phyloP scores from a whole-genome alignment of 2,329 filamentous ascomycete genomes.

The Penicillium sp. region DNA sequence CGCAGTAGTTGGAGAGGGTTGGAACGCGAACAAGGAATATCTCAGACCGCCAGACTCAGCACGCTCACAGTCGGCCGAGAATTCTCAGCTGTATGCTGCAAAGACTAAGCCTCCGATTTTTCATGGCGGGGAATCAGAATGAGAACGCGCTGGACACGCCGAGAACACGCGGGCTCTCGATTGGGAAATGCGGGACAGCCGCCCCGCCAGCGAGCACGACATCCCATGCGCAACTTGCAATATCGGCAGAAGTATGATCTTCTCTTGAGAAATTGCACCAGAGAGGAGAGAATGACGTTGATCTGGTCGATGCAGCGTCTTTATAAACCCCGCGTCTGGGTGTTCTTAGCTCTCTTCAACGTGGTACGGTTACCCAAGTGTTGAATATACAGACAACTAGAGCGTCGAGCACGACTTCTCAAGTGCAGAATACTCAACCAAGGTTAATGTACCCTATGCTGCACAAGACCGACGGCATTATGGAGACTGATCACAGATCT shows the following conservation, averaged over 20 bases:
- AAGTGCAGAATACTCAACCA: conserved; percentile 23
- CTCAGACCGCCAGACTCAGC: neutral
- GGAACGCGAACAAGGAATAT: neutral
- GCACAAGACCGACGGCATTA: conserved; percentile 17
- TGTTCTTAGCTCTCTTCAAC: too few species aligned
- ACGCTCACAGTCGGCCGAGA: too few species aligned
- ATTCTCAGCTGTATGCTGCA: too few species aligned
- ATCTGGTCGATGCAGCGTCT: neutral
- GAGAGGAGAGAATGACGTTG: conserved; percentile 2
- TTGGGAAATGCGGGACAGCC: conserved; percentile 14
- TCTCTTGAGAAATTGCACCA: neutral
- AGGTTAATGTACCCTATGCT: conserved; percentile 36
- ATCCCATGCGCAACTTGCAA: conserved; percentile 12
- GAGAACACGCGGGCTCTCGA: conserved; percentile 18
- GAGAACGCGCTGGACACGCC: neutral
- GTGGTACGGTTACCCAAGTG: too few species aligned
- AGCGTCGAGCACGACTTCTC: conserved; percentile 4
- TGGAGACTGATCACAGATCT: conserved; percentile 28
- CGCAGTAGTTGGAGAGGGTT: neutral
- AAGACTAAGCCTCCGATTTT: neutral
- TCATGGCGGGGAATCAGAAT: neutral
- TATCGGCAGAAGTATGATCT: conserved; percentile 2
- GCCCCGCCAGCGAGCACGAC: conserved; percentile 20
- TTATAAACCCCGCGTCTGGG: too few species aligned
- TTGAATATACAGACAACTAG: neutral